phyloP scores from a whole-genome alignment of 1,284 basidiomycete genomes.

The Ganoderma boninense region DNA sequence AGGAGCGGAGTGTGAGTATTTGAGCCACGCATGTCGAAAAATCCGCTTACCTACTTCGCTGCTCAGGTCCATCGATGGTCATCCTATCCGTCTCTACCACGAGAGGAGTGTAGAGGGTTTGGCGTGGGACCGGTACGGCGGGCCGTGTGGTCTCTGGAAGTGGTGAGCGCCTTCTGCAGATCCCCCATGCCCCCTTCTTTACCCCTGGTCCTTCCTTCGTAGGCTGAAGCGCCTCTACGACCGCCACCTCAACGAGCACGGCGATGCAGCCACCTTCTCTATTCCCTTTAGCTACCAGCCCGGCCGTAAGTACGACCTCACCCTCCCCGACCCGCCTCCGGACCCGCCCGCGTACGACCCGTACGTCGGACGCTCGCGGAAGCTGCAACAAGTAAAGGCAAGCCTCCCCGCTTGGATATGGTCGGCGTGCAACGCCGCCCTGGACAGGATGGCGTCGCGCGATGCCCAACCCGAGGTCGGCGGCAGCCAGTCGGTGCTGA shows the following conservation, averaged over 20 bases:
- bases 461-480: neutral
- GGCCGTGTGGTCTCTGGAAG: neutral
- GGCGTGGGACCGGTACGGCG: neutral
- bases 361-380: neutral
- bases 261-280: neutral
- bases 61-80: neutral
- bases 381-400: neutral
- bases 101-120: neutral
- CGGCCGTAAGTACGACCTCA: neutral
- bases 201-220: neutral
- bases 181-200: neutral
- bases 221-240: neutral
- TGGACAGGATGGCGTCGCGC: neutral
- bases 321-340: neutral
- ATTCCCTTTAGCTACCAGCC: neutral
- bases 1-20: neutral
- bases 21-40: too few relatives aligned
- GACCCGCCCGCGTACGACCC: neutral
- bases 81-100: neutral
- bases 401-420: neutral
- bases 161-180: neutral
- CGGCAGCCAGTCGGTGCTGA: neutral
- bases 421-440: neutral
- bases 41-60: too few relatives aligned
- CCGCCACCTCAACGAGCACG: neutral